A percentile compares a stretch with the other conserved stretches of the same genome.
These are phyloP conservation scores for Podospora pseudoanserina DNA, from an alignment of 495 filamentous ascomycete species.

Conservation along the genomic window DNA sequence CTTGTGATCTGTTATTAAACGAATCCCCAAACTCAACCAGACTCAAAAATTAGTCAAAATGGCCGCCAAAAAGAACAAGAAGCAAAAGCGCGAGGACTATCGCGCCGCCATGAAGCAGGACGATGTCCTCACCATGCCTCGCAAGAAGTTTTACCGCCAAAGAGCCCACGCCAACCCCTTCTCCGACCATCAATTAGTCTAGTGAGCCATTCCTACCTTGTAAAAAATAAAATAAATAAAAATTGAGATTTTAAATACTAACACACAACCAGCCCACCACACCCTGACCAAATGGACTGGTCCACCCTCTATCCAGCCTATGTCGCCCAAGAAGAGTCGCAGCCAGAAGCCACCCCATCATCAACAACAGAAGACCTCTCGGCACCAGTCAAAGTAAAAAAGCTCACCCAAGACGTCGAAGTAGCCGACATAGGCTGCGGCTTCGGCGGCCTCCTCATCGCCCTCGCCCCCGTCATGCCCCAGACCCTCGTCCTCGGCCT, in stretches of 20 bases:
- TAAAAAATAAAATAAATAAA: background rate
- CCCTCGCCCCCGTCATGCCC: constrained; percentile 75
- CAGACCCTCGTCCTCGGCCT: constrained; percentile 72
- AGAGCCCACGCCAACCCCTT: constrained; percentile 97
- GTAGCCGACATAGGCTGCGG: constrained; percentile 98
- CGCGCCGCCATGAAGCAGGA: constrained; percentile 39
- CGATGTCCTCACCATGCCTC: constrained; percentile 53
- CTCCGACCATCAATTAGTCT: constrained; percentile 82
- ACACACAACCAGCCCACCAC: constrained; percentile 59
- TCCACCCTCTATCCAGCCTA: constrained; percentile 76
- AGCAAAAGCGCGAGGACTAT: constrained; percentile 72
- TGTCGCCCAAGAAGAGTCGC: constrained; percentile 23
- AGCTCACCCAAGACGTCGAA: constrained; percentile 67
- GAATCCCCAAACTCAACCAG: background rate
- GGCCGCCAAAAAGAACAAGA: constrained; percentile 56
- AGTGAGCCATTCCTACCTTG: constrained; percentile 54
- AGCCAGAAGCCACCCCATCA: constrained; percentile 12
- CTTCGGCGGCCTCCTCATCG: constrained; percentile 87
- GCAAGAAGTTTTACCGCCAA: constrained; percentile 94
- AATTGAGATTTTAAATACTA: background rate
- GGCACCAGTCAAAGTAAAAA: constrained; percentile 28
- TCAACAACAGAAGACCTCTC: constrained; percentile 17
- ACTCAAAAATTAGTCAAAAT: constrained; percentile 8
- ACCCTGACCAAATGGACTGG: constrained; percentile 89
- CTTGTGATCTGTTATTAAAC: background rate